Base-by-base conservation (phyloP, 169 alveolate genomes). In the Plasmodium malariae region DNA sequence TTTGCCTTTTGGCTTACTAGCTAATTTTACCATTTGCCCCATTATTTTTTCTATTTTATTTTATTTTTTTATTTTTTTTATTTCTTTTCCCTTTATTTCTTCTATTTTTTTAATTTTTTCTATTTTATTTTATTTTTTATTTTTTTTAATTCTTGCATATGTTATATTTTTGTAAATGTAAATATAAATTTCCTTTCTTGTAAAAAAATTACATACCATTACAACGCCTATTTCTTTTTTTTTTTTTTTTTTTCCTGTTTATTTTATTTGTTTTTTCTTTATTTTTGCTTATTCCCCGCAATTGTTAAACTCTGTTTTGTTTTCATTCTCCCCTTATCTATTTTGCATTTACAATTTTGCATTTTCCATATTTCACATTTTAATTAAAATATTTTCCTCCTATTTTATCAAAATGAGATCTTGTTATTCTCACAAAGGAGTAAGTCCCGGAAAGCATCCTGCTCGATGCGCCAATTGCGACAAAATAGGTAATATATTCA, bases 391-490 rank as follows among this genome's bases (percentile, higher is more conserved):
- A 1, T 19, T 17, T n/a, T 55, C 2, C 26, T 71, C 49, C 49
- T 1, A 11, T 36, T 60, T 76, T 65, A 36, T 17, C 26, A 76
- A 60, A 76, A 76, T 76, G 88, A 76, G 76, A 36, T 76, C 88
- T 34, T 76, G 88, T 54, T 76, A 76, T 32, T 76, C 88, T 45
- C 88, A 76, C 67, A 76, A 76, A 76, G 88, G 88, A 14, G 70
- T 62, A 26, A 76, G 88, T 76, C 88, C 88, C 24, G 88, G 88
- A 43, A 76, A 76, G 36, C 88, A 76, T 28, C 74, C 76, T 24
- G 57, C 36, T 14, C 70, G 70, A 40, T 76, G 60, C 34, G 59
- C 37, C n/a, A 26, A 45, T 9, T 60, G 70, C 26, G 88, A 76
- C 14, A 37, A 60, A 76, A 76, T 76, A 60, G 88, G 88, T 76